Evolutionary conservation across 805 yeast species (phyloP).

Genomic region (Tetrapisispora iriomotensis): DNA sequence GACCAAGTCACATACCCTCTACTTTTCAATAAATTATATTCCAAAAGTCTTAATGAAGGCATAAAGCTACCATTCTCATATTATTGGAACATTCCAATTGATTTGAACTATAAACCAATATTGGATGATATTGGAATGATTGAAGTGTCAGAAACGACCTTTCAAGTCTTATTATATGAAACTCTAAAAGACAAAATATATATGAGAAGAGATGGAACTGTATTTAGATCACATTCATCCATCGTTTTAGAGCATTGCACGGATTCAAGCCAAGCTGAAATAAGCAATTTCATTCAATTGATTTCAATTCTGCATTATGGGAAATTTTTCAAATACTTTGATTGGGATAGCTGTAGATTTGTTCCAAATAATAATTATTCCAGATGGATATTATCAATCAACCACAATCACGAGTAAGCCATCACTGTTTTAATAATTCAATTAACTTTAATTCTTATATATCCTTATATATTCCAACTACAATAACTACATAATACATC

Average conservation of each 20-base stretch:
- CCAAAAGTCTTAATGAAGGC: background rate
- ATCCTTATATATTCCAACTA: too few species aligned
- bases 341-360: background rate
- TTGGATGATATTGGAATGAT: background rate
- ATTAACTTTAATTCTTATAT: too few species aligned
- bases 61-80: too few species aligned
- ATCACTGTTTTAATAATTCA: too few species aligned
- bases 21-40: background rate
- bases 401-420: too few species aligned
- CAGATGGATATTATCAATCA: too few species aligned
- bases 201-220: background rate
- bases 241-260: background rate
- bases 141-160: background rate
- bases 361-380: background rate
- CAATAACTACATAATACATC: too few species aligned
- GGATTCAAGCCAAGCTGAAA: background rate
- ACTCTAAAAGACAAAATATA: background rate
- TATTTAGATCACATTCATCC: background rate
- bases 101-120: too few species aligned
- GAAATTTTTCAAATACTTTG: background rate
- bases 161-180: background rate
- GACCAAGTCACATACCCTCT: background rate
- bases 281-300: background rate
- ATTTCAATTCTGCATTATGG: background rate
- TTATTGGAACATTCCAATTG: slow-evolving; percentile 1